Base-by-base conservation (phyloP, 2,329 filamentous ascomycete species). In the Xylaria digitata region DNA sequence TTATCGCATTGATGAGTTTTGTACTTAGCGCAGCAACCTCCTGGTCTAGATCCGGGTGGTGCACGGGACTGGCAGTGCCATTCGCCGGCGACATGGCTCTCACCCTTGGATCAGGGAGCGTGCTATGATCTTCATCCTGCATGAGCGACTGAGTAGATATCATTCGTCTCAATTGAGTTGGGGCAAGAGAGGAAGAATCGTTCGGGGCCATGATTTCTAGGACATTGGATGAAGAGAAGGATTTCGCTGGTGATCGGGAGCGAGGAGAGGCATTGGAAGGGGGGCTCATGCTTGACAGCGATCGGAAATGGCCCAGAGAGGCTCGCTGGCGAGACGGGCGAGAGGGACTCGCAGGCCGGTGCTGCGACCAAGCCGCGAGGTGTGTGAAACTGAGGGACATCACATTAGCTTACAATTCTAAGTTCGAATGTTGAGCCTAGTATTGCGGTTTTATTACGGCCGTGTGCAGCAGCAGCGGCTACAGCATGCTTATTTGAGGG, bases 1-100 rank as follows among this genome's bases (percentile, higher is more conserved):
- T 99, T 80, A 99, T 97, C 50, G 96, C 95, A 76, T 96, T 95
- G 74, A 99, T 95, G 70, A 99, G 89, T 80, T 99, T 99, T 55
- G 94, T 95, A 80, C 94, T 98, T 37, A 99, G 84, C 6, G 92
- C 89, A 7, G 95, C 92, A 32, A 99, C 93, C 80, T 98, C 96
- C 65, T 87, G 83, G 70, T 85, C 85, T 23, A 89, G 80, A 63
- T 88, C 87, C 5, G 86, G 85, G 67, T 88, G 85, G 50, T 82
- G 84, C 6, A 75, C 74, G 1, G 80, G 77, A 49, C 74, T 78
- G 46, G 74, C 66, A 65, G 76, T 72, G 40, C 80, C 80, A 55
- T 77, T 77, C 6, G 81, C 78, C 8, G 85, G 82, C 59, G 83
- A 85, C 73, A 83, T 81, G 26, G 81, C 78, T 66, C 86, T 83